Conservation (phyloP, 2,329 filamentous ascomycete species). For the Xylaria sp. region DNA sequence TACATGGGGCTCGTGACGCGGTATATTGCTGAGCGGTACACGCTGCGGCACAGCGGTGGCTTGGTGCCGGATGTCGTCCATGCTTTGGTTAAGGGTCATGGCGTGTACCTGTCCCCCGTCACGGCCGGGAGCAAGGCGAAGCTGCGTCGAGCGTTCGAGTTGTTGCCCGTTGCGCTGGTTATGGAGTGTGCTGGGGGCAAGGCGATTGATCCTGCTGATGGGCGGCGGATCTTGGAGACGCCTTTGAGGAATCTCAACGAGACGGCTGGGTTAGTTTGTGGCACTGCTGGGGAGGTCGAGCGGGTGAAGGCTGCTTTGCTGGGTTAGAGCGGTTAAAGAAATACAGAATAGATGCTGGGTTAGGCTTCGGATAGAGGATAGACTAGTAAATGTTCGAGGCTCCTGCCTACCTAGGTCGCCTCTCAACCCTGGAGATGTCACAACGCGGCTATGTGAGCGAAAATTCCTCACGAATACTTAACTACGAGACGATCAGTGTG, state of each 20-base stretch:
- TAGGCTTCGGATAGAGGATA: conserved; percentile 1
- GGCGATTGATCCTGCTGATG: conserved; percentile 62
- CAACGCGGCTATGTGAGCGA: not conserved
- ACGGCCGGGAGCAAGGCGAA: conserved; percentile 64
- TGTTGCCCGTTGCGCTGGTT: conserved; percentile 68
- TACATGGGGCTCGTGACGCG: conserved; percentile 62
- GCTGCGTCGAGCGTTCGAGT: conserved; percentile 67
- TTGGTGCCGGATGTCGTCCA: conserved; percentile 71
- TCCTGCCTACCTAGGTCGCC: not conserved
- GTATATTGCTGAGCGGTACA: conserved; percentile 65
- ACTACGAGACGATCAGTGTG: not conserved
- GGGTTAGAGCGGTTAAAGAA: not conserved
- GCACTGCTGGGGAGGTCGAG: conserved; percentile 49
- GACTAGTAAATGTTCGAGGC: not conserved
- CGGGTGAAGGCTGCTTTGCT: conserved; percentile 14
- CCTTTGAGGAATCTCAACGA: conserved; percentile 58
- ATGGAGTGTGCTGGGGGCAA: conserved; percentile 68
- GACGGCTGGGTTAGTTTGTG: conserved; percentile 61
- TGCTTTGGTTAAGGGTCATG: conserved; percentile 68
- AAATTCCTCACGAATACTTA: not conserved
- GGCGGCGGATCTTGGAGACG: conserved; percentile 54
- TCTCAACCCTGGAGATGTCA: not conserved
- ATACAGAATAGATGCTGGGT: not conserved
- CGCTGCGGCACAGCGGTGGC: conserved; percentile 68
- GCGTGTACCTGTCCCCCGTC: conserved; percentile 69